phyloP scores from a whole-genome alignment of 345 rosid species.

The Eucalyptus curtisii region DNA sequence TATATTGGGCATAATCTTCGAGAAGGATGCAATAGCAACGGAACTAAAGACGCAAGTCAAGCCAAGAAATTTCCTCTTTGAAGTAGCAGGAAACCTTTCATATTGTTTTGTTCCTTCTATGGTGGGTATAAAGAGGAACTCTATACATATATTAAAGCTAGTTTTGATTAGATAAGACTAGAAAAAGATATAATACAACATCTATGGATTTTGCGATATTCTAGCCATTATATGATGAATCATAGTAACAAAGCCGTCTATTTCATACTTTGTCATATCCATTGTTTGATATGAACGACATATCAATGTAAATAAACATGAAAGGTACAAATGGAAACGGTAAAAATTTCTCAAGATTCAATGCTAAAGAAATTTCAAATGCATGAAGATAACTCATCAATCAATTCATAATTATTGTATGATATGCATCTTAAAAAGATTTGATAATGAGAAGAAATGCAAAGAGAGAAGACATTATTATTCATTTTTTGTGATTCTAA shows the following conservation, averaged over 20 bases:
- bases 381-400: too few relatives aligned
- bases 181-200: neutral
- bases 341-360: too few relatives aligned
- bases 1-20: neutral
- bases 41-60: neutral
- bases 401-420: too few relatives aligned
- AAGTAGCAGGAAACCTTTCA: neutral
- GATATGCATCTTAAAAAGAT: too few relatives aligned
- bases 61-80: neutral
- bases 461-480: too few relatives aligned
- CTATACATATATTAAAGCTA: neutral
- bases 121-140: neutral
- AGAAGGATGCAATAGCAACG: neutral
- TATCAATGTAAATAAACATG: neutral
- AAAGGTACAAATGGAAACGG: rapidly evolving
- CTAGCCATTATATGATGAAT: neutral
- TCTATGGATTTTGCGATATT: too few relatives aligned
- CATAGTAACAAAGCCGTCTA: too few relatives aligned
- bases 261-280: neutral
- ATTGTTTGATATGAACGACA: too few relatives aligned
- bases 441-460: too few relatives aligned
- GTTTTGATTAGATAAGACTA: neutral
- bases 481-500: too few relatives aligned
- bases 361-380: too few relatives aligned
- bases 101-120: neutral